Percentiles rank a stretch among this genome's conserved stretches.
Conservation (phyloP, 345 rosid species). For the Lumnitzera racemosa region DNA sequence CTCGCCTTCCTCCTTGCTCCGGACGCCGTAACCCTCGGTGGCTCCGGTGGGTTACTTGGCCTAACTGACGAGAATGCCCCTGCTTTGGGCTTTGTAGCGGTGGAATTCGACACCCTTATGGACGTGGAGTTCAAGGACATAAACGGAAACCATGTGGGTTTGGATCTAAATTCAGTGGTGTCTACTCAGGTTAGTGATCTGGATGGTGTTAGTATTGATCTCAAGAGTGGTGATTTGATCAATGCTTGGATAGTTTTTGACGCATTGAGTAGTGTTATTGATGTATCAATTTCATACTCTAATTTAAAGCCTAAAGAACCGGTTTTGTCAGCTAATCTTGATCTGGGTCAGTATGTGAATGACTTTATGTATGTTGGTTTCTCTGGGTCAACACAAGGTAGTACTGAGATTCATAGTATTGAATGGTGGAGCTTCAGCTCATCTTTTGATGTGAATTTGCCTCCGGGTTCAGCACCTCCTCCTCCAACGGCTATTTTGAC, state of each 20-base stretch:
- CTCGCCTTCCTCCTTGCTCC: conserved; percentile 72
- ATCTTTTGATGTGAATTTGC: conserved; percentile 50
- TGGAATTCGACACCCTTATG: conserved; percentile 93
- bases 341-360: conserved; percentile 67
- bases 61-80: conserved; percentile 31
- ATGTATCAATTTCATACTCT: conserved; percentile 69
- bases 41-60: conserved; percentile 72
- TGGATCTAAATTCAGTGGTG: conserved; percentile 80
- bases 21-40: conserved; percentile 58
- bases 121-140: conserved; percentile 78
- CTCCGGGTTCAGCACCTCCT: conserved; percentile 40
- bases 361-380: conserved; percentile 97
- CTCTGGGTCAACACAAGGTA: conserved; percentile 97
- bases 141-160: conserved; percentile 92
- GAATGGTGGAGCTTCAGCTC: conserved; percentile 97
- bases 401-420: conserved; percentile 89
- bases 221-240: conserved; percentile 81
- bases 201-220: conserved; percentile 57
- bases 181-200: conserved; percentile 64
- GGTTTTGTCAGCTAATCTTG: conserved; percentile 43
- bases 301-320: conserved; percentile 77
- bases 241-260: conserved; percentile 89
- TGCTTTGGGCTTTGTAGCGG: conserved; percentile 63
- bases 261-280: conserved; percentile 33
- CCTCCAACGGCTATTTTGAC: conserved; percentile 54